Conservation (phyloP, 2,329 filamentous ascomycete species). For the Fusarium domesticum region DNA sequence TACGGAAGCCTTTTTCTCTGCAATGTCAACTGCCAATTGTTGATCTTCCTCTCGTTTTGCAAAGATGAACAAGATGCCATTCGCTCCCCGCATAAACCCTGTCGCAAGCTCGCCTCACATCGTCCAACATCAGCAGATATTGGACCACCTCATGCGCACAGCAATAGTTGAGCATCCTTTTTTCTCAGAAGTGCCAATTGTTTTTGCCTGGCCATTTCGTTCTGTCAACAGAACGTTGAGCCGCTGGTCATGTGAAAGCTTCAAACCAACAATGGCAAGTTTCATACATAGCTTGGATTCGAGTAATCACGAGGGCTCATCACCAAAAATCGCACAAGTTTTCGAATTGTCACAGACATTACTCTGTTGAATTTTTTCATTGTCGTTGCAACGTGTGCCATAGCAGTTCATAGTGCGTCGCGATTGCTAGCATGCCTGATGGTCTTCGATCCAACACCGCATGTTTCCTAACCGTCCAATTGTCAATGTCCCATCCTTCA, state of each 20-base stretch:
- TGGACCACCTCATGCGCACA: background rate
- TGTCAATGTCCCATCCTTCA: conserved; percentile 29
- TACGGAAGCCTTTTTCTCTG: too few relatives aligned
- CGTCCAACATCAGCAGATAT: background rate
- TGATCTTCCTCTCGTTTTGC: too few relatives aligned
- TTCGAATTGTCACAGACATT: conserved; percentile 1
- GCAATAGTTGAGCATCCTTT: too few relatives aligned
- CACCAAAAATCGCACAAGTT: conserved; percentile 4
- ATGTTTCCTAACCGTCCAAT: conserved; percentile 33
- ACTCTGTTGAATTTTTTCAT: conserved; percentile 22
- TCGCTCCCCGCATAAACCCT: background rate
- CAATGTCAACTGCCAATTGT: too few relatives aligned
- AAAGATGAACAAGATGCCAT: too few relatives aligned
- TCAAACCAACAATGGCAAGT: background rate
- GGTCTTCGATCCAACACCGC: conserved; percentile 30
- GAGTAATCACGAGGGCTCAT: conserved; percentile 7
- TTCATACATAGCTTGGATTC: background rate
- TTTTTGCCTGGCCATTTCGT: too few relatives aligned
- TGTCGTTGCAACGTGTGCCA: conserved; percentile 26
- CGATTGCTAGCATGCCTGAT: conserved; percentile 27
- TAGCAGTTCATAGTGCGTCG: conserved; percentile 25
- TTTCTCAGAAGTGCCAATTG: too few relatives aligned
- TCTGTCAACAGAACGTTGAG: too few relatives aligned
- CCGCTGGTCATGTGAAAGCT: too few relatives aligned
- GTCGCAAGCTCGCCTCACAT: background rate